Base-by-base conservation (phyloP, 371 early-diverging fungal genomes). In the Coemansia linderi region DNA sequence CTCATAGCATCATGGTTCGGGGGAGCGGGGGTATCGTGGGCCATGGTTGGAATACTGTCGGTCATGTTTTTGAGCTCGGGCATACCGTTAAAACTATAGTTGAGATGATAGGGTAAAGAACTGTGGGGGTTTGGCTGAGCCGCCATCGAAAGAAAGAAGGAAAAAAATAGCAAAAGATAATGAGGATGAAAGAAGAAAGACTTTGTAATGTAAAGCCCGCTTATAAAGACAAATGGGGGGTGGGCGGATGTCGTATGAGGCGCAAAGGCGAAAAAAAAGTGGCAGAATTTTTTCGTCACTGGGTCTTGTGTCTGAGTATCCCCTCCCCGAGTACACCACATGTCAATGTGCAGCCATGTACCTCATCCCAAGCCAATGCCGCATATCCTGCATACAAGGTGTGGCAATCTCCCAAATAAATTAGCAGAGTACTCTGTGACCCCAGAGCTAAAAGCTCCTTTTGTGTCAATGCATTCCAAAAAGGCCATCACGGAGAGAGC, bases 41-140 rank as follows among this genome's bases (percentile, higher is more conserved):
- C 52, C 17, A 73, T 50, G 59, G 41, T 39, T 4, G 69, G 65
- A 29, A 74, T 54, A 4, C 40, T 24, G 19, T 63, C 71, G 13
- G 13, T 31, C 12, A 38, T 61, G 15, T 44, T 60, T 43, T 59
- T 61, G 27, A 75, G 50, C 44, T 75, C 61, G 12, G 68, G 44
- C 76, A 75, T 72, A 13, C 76, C 76, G 24, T 68, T 68, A 44
- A 46, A 72, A 59, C 68, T 72, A 27, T 75, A 75, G 61, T 67
- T 75, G 33, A 61, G 54, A n/a, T 57, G 24, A 33, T 67, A 64
- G 1, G 64, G 58, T 37, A 19, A 46, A 46, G n/a, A 46, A 19
- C 19, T 46, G 22, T 36, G 60, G 15, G 29, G 56, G 33, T 56
- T n/a, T 54, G n/a, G 73, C 31, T 43, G 60, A 13, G 64, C 61